Percentiles rank a stretch among this genome's conserved stretches.
phyloP scores from a whole-genome alignment of 2,329 filamentous ascomycete species.

The Westerdykella ornata region DNA sequence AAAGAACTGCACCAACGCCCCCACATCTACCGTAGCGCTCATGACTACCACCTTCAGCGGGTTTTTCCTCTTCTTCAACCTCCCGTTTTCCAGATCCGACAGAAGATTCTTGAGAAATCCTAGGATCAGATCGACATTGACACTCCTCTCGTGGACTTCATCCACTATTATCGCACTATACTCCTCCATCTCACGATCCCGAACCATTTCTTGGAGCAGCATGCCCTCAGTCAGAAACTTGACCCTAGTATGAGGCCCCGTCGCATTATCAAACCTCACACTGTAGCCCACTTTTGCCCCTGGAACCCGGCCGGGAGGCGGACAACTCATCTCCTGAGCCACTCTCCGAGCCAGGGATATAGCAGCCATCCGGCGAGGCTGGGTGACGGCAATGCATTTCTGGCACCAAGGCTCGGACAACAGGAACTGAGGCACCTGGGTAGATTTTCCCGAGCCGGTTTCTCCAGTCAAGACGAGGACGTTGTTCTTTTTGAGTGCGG shows the following conservation, averaged over 20 bases:
- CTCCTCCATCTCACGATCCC: constrained; percentile 71
- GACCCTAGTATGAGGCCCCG: constrained; percentile 73
- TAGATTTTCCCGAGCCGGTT: constrained; percentile 94
- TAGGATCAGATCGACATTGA: constrained; percentile 86
- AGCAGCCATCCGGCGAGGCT: constrained; percentile 87
- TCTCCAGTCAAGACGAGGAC: constrained; percentile 85
- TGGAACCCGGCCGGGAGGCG: constrained; percentile 52
- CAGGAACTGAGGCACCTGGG: constrained; percentile 89
- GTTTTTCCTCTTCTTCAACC: constrained; percentile 52
- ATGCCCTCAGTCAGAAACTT: constrained; percentile 97
- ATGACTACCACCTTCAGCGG: constrained; percentile 88
- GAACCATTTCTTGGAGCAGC: constrained; percentile 85
- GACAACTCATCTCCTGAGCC: constrained; percentile 65
- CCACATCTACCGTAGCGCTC: constrained; percentile 92
- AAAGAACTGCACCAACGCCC: constrained; percentile 72
- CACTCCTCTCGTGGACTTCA: constrained; percentile 91
- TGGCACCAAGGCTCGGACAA: constrained; percentile 73
- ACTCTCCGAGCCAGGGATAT: constrained; percentile 86
- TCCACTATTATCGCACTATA: constrained; percentile 92
- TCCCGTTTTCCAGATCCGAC: constrained; percentile 53
- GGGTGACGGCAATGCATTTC: constrained; percentile 78
- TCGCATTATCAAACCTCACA: constrained; percentile 85
- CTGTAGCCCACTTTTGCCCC: constrained; percentile 76
- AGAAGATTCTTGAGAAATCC: constrained; percentile 82
- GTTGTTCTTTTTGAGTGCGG: constrained; percentile 56